Evolutionary conservation across 768 basidiomycete genomes (phyloP), one percentile per base, ranked within the genome.

Genomic region (Naganishia randhawae): DNA sequence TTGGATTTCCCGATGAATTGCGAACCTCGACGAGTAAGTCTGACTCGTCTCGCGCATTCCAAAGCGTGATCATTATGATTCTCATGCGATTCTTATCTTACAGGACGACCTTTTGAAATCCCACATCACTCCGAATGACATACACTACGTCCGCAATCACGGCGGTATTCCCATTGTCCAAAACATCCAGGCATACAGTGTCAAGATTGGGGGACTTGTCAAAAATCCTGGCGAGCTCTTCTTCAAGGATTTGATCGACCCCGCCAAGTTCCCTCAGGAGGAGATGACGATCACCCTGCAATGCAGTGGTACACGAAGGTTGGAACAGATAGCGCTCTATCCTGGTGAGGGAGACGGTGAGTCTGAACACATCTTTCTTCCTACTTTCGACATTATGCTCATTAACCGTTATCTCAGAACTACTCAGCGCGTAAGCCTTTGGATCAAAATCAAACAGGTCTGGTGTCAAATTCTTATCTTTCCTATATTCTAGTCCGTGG

Each of bases 1-100:
- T 77, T 85, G 27, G 83, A 85, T 72, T 86, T 85, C 72, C 85
- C 85, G 9, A 85, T 85, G 73, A 85, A 85, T 71, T 85, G 84
- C 35, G 85, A 85, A 72, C 85, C 85, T 9, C 80, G 76, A 22
- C 50, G 64, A 22, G 63, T 50, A 31, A 1, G 62, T 48, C 37
- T n/a, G 8, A 19, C 32, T 11, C 11, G 13, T 16, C 57, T 61
- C 22, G 9, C 57, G n/a, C n/a, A n/a, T 29, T 10, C 19, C 42
- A 29, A 48, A 8, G 27, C 5, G 11, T 1, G 8, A 63, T 4
- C 7, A 6, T 3, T 3, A n/a, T 19, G 5, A 14, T 13, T 29
- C n/a, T 25, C 27, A 41, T 3, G 16, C n/a, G 22, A 48, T n/a
- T 41, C 13, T 4, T 13, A 8, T 41, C 11, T n/a, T 13, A 63